phyloP scores from a whole-genome alignment of 2,329 filamentous ascomycete genomes.

The Aspergillus bombycis region DNA sequence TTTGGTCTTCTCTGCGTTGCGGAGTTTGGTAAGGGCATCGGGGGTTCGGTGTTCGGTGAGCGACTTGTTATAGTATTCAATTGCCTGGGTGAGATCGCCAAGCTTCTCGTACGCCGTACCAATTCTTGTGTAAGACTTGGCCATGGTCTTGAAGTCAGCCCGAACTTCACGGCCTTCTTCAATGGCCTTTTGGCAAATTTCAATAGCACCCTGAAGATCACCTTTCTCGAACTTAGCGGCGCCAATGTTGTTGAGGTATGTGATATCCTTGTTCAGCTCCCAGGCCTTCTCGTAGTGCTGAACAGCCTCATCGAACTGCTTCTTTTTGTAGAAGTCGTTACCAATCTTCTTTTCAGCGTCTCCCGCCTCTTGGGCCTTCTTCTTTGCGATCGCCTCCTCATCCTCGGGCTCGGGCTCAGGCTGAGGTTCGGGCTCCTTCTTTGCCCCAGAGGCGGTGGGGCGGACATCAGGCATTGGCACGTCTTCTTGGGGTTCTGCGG shows the following conservation, averaged over 20 bases:
- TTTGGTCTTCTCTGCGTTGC: conserved; percentile 85
- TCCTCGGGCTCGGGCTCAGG: conserved; percentile 71
- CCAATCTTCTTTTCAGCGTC: conserved; percentile 94
- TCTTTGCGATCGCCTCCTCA: conserved; percentile 80
- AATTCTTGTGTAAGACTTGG: conserved; percentile 96
- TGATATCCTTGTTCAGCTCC: conserved; percentile 94
- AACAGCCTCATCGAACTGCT: conserved; percentile 92
- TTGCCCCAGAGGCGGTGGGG: conserved; percentile 50
- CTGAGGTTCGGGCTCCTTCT: conserved; percentile 64
- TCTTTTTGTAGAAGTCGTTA: conserved; percentile 97
- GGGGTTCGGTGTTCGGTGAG: conserved; percentile 96
- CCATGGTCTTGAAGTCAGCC: conserved; percentile 97
- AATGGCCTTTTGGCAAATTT: conserved; percentile 83
- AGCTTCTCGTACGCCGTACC: conserved; percentile 91
- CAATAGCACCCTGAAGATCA: conserved; percentile 84
- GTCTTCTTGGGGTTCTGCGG: conserved; percentile 67
- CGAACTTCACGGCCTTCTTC: conserved; percentile 87
- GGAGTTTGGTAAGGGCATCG: conserved; percentile 89
- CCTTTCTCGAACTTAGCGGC: conserved; percentile 96
- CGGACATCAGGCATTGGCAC: conserved; percentile 75
- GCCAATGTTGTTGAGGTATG: conserved; percentile 94
- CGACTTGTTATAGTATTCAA: conserved; percentile 89
- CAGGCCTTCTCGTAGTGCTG: conserved; percentile 93
- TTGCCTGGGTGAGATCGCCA: conserved; percentile 75
- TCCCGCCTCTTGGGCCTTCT: conserved; percentile 87